Conservation (phyloP, 352 stramenopile genomes). For the Salisapilia sapeloensis region DNA sequence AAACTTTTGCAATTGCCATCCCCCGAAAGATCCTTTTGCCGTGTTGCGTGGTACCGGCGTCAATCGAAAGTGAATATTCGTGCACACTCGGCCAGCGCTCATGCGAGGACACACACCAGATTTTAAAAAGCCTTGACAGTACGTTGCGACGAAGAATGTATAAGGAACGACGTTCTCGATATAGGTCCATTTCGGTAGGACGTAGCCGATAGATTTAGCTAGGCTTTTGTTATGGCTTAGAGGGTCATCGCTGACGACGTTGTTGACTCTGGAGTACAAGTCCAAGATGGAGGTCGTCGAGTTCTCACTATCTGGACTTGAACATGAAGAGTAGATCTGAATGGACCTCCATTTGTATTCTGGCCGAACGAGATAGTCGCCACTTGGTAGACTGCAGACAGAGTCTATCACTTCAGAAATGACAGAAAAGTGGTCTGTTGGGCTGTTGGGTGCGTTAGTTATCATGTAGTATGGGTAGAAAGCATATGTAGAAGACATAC, state of each 20-base stretch:
- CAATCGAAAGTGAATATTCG: conserved; percentile 16
- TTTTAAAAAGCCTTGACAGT: conserved; percentile 30
- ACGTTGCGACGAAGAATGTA: conserved; percentile 30
- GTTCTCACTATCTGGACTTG: too few species aligned
- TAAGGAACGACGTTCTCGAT: conserved; percentile 27
- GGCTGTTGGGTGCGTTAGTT: conserved; percentile 4
- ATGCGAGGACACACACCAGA: conserved; percentile 18
- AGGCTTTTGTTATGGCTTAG: too few species aligned
- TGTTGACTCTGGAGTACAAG: too few species aligned
- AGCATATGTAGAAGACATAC: conserved; percentile 12
- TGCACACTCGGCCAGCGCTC: conserved; percentile 12
- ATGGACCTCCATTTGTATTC: too few species aligned
- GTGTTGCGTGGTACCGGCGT: too few species aligned
- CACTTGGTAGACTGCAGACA: conserved; percentile 4
- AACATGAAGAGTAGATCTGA: too few species aligned
- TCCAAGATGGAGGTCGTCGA: too few species aligned
- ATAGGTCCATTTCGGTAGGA: conserved; percentile 25
- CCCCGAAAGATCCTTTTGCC: too few species aligned
- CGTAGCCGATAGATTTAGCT: conserved; percentile 5
- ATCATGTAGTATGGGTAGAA: too few species aligned
- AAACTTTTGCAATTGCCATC: too few species aligned
- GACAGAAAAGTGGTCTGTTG: conserved; percentile 4
- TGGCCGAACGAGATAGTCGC: conserved; percentile 5
- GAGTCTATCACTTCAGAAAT: conserved; percentile 5
- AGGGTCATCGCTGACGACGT: too few species aligned